A percentile compares a stretch with the other conserved stretches of the same genome.
phyloP scores from a whole-genome alignment of 2,329 filamentous ascomycete species.

The Gnomoniopsis sp. region DNA sequence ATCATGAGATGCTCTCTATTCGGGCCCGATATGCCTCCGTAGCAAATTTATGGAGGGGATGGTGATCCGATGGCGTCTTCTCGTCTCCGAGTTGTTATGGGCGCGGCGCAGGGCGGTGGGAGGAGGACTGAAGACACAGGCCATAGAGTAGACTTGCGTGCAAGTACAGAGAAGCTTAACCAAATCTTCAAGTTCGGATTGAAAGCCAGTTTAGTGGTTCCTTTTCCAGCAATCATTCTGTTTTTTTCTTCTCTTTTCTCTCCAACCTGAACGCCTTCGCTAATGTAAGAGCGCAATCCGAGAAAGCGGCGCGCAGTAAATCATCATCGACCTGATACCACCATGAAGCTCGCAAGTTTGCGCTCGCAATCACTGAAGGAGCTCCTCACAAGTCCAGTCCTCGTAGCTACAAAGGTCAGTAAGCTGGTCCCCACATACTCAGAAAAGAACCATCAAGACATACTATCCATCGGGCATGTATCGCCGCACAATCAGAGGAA shows the following conservation, averaged over 20 bases:
- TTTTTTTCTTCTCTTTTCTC: constrained; percentile 5
- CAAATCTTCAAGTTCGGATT: background rate
- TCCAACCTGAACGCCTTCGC: constrained; percentile 28
- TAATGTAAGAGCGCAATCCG: constrained; percentile 24
- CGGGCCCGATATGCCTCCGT: background rate
- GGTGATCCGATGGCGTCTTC: background rate
- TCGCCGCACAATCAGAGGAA: constrained; percentile 88
- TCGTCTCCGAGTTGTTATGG: background rate
- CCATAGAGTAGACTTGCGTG: background rate
- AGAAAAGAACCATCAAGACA: constrained; percentile 35
- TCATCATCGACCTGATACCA: constrained; percentile 4
- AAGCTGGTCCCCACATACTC: background rate
- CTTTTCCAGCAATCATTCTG: background rate
- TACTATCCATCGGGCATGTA: constrained; percentile 97
- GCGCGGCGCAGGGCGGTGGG: no score
- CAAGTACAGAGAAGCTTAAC: background rate
- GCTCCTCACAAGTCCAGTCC: constrained; percentile 98
- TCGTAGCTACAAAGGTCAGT: constrained; percentile 67
- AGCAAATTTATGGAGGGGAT: background rate
- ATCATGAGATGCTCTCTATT: background rate
- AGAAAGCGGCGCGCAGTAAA: constrained; percentile 7
- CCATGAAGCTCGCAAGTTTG: background rate
- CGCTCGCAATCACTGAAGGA: constrained; percentile 54
- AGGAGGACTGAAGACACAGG: background rate
- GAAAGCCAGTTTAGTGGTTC: background rate